Conservation (phyloP, 768 basidiomycete species). For the Calocera cornea region DNA sequence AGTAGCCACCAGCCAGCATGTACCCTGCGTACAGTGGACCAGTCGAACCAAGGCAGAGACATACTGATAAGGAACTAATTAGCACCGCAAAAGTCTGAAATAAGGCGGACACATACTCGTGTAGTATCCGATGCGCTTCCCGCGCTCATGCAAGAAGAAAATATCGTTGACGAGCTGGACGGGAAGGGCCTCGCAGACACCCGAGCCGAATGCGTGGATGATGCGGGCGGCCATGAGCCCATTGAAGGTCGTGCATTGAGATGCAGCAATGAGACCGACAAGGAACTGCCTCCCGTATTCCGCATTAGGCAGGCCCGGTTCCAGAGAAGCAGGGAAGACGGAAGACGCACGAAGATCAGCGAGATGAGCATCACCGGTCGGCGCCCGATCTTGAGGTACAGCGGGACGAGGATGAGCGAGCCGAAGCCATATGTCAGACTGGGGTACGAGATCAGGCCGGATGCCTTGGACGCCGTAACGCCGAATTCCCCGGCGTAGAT, state of each 20-base stretch:
- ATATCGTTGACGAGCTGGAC: conserved; percentile 9
- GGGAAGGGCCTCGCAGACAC: conserved; percentile 6
- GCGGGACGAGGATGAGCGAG: conserved; percentile 1
- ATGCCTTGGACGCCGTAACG: background rate
- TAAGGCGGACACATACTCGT: background rate
- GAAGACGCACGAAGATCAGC: background rate
- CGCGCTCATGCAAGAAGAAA: conserved; percentile 9
- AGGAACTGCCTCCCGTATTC: background rate
- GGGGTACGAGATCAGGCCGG: conserved; percentile 6
- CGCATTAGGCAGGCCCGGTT: background rate
- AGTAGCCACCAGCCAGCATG: conserved; percentile 7
- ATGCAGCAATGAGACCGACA: background rate
- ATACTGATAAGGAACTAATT: background rate
- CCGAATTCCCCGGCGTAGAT: conserved; percentile 5
- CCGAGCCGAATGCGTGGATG: conserved; percentile 8
- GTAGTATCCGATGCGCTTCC: conserved; percentile 8
- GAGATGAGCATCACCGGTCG: conserved; percentile 6
- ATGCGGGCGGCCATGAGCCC: conserved; percentile 7
- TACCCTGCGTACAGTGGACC: conserved; percentile 7
- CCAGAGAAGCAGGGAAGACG: background rate
- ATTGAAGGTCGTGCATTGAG: conserved; percentile 2
- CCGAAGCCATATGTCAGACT: conserved; percentile 5
- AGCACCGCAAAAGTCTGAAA: background rate
- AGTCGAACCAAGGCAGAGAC: conserved; percentile 7
- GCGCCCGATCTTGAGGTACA: conserved; percentile 8